Conservation (phyloP, 2,329 filamentous ascomycete genomes). For the Gaeumannomyces sp. region DNA sequence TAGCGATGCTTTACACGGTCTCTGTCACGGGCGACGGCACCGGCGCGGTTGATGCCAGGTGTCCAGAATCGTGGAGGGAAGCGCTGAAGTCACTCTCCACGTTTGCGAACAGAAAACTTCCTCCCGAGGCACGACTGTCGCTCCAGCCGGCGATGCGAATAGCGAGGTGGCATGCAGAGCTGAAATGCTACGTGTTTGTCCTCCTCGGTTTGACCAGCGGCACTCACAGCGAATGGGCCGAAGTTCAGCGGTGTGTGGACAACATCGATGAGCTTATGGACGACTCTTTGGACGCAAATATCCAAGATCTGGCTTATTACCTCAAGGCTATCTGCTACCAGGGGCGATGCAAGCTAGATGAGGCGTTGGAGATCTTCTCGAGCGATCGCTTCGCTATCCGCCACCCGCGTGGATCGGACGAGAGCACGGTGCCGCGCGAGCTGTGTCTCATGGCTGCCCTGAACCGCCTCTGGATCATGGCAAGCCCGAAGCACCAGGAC, state of each 20-base stretch:
- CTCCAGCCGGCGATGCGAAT: conserved; percentile 52
- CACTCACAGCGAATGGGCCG: conserved; percentile 63
- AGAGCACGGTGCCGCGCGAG: conserved; percentile 31
- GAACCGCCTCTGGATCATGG: conserved; percentile 67
- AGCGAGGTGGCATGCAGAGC: conserved; percentile 57
- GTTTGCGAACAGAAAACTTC: background rate
- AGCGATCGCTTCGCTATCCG: conserved; percentile 51
- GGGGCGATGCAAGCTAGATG: conserved; percentile 65
- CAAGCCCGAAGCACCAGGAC: conserved; percentile 51
- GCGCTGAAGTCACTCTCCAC: conserved; percentile 20
- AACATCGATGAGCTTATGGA: conserved; percentile 42
- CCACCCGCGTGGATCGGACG: conserved; percentile 3
- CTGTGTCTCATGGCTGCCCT: conserved; percentile 60
- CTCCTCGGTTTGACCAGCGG: conserved; percentile 65
- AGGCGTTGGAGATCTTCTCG: conserved; percentile 62
- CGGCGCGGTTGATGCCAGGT: background rate
- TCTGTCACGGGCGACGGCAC: conserved; percentile 31
- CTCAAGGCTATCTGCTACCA: conserved; percentile 71
- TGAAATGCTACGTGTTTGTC: conserved; percentile 65
- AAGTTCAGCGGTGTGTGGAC: conserved; percentile 52
- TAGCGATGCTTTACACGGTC: conserved; percentile 35
- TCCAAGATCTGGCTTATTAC: conserved; percentile 58
- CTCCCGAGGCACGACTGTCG: conserved; percentile 33
- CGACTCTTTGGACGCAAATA: conserved; percentile 35
- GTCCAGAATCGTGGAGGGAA: conserved; percentile 31